Conservation (phyloP, 768 basidiomycete species). For the Polyporus arcularius region DNA sequence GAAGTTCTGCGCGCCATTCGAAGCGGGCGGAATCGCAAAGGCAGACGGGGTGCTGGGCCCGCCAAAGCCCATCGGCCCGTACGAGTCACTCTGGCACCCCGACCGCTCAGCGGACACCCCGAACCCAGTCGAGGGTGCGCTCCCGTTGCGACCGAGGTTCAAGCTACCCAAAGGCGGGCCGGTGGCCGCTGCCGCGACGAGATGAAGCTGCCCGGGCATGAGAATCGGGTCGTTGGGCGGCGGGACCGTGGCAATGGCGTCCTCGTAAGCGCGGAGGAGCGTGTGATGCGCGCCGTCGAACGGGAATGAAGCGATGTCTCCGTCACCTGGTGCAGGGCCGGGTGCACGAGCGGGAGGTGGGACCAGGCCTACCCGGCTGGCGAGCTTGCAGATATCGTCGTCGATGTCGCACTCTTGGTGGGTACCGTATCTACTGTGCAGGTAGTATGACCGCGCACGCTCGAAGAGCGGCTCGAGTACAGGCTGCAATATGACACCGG, state of each 20-base stretch:
- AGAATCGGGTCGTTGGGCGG: conserved; percentile 20
- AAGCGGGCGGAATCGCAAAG: not conserved
- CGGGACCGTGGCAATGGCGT: conserved; percentile 20
- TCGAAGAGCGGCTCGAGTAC: conserved; percentile 56
- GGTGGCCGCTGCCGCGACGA: conserved; percentile 1
- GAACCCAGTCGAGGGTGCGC: conserved; percentile 11
- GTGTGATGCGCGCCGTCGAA: conserved; percentile 25
- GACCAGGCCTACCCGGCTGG: conserved; percentile 22
- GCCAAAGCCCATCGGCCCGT: not conserved
- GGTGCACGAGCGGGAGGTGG: not conserved
- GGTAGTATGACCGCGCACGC: conserved; percentile 48
- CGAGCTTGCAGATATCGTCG: conserved; percentile 28
- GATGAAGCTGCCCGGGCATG: conserved; percentile 16
- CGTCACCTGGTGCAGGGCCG: not conserved
- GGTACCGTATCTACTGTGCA: conserved; percentile 37
- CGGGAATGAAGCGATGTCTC: conserved; percentile 17
- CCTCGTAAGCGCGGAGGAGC: conserved; percentile 24
- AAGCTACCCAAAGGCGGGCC: not conserved
- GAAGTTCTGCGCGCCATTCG: conserved; percentile 9
- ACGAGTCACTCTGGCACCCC: conserved; percentile 12
- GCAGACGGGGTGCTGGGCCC: not conserved
- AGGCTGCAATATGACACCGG: conserved; percentile 38
- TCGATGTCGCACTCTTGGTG: conserved; percentile 17
- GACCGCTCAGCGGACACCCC: conserved; percentile 19
- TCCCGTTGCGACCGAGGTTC: not conserved